Conservation (phyloP, 371 early-diverging fungal species). For the Gilbertella persicaria region DNA sequence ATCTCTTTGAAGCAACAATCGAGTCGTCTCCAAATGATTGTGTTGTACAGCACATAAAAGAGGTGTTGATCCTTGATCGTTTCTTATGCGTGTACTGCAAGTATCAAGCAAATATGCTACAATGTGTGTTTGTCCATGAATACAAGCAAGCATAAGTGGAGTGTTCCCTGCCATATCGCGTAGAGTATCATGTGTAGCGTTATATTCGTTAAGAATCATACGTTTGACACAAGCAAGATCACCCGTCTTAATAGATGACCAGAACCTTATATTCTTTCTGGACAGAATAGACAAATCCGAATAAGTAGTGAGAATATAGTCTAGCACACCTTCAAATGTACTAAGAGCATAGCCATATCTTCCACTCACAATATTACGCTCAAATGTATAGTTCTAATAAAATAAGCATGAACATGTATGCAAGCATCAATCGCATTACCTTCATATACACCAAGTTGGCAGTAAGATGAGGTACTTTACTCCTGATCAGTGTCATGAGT, state of each 20-base stretch:
- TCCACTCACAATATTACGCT: constrained; percentile 43
- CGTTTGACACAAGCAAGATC: constrained; percentile 6
- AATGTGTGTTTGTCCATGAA: constrained; percentile 31
- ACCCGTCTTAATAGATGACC: constrained; percentile 28
- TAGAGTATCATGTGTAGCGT: constrained; percentile 10
- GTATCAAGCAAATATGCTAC: constrained; percentile 30
- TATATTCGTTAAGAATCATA: constrained; percentile 3
- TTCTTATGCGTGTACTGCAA: constrained; percentile 16
- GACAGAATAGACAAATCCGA: constrained; percentile 38
- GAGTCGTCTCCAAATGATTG: constrained; percentile 30
- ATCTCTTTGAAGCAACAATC: constrained; percentile 22
- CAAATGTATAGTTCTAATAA: constrained; percentile 48
- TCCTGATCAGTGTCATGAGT: constrained; percentile 51
- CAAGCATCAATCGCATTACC: constrained; percentile 1
- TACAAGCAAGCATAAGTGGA: constrained; percentile 47
- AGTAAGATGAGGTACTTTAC: constrained; percentile 52
- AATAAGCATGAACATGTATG: not conserved
- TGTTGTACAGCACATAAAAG: constrained; percentile 44
- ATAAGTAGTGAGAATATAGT: constrained; percentile 44
- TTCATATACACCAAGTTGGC: constrained; percentile 61
- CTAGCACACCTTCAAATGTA: constrained; percentile 55
- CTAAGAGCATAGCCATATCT: constrained; percentile 57
- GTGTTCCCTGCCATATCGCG: constrained; percentile 50
- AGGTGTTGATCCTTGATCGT: constrained; percentile 44
- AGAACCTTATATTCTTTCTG: constrained; percentile 34